A percentile compares a stretch with the other conserved stretches of the same genome.
phyloP scores from a whole-genome alignment of 768 basidiomycete genomes.

The Hypsizygus marmoreus region DNA sequence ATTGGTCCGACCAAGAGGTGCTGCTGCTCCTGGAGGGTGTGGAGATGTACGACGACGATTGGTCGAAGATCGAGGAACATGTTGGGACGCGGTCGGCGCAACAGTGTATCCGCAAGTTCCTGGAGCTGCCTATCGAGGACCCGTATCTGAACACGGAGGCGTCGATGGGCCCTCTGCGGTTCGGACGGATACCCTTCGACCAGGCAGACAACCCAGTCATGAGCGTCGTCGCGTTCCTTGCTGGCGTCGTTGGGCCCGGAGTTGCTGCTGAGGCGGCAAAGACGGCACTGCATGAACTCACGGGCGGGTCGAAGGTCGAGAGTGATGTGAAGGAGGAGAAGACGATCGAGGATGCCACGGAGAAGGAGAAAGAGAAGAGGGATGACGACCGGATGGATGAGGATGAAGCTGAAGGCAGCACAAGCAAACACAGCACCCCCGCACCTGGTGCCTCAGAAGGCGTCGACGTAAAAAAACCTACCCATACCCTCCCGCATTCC shows the following conservation, averaged over 20 bases:
- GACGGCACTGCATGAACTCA: conserved; percentile 81
- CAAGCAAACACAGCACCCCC: conserved; percentile 23
- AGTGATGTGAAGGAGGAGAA: conserved; percentile 32
- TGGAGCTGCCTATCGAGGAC: conserved; percentile 96
- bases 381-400: conserved; percentile 53
- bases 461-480: conserved; percentile 40
- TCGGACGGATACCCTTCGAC: conserved; percentile 84
- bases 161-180: conserved; percentile 74
- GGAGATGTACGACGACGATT: conserved; percentile 98
- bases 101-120: conserved; percentile 94
- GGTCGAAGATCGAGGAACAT: conserved; percentile 90
- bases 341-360: conserved; percentile 28
- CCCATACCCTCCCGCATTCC: conserved; percentile 60
- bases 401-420: conserved; percentile 31
- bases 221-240: conserved; percentile 97
- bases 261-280: conserved; percentile 95
- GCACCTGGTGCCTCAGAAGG: conserved; percentile 33
- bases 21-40: conserved; percentile 90
- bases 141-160: conserved; percentile 81
- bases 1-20: conserved; percentile 92
- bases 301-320: conserved; percentile 53
- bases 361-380: conserved; percentile 26
- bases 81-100: conserved; percentile 90
- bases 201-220: conserved; percentile 97
- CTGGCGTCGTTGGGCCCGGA: conserved; percentile 86